Conservation (phyloP, 2,329 filamentous ascomycete genomes). For the Aspergillus sp. region DNA sequence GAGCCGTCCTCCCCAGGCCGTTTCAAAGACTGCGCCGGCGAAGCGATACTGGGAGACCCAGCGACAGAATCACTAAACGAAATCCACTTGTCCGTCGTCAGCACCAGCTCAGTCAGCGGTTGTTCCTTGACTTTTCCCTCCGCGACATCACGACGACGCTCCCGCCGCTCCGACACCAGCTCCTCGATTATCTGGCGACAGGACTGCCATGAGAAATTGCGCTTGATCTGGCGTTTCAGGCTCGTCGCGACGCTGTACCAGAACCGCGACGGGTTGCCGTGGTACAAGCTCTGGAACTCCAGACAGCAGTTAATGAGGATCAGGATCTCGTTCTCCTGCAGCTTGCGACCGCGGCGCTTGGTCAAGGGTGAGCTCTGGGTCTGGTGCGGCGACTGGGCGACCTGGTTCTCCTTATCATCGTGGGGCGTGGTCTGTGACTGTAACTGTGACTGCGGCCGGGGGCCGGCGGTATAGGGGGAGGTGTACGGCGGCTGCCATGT, state of each 20-base stretch:
- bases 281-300: constrained; percentile 10
- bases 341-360: constrained; percentile 10
- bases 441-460: neutral
- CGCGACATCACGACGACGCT: constrained; percentile 2
- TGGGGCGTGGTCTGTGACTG: constrained; percentile 3
- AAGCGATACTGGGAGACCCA: neutral
- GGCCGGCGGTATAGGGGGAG: neutral
- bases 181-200: constrained; percentile 11
- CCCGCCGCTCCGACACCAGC: constrained; percentile 8
- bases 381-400: neutral
- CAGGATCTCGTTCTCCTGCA: constrained; percentile 7
- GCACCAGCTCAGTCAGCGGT: constrained; percentile 1
- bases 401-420: neutral
- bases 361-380: neutral
- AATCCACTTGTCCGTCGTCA: constrained; percentile 13
- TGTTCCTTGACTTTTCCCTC: constrained; percentile 7
- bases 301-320: constrained; percentile 11
- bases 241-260: constrained; percentile 9
- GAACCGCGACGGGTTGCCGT: constrained; percentile 4
- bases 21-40: neutral
- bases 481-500: neutral
- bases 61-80: neutral
- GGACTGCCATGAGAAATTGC: constrained; percentile 12
- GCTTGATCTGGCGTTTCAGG: constrained; percentile 10
- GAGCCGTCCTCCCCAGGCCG: neutral